A percentile compares a stretch with the other conserved stretches of the same genome.
phyloP scores from a whole-genome alignment of 31 red algal genomes.

The Odonthalia washingtoniensis region DNA sequence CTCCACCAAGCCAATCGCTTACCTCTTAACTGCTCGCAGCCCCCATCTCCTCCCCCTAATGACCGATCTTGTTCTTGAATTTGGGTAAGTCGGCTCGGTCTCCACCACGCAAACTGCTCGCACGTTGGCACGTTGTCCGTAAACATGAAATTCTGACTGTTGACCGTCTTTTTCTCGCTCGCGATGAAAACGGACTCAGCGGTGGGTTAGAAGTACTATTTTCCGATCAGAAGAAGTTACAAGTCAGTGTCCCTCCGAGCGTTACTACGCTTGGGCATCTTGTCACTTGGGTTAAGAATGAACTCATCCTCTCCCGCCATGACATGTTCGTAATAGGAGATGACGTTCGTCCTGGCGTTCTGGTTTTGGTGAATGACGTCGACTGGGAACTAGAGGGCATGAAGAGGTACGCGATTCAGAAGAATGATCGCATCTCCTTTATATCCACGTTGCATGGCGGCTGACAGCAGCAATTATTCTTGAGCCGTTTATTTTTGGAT shows the following conservation, averaged over 20 bases:
- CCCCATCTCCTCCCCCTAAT: too few species aligned
- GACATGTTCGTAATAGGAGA: slow-evolving; percentile 83
- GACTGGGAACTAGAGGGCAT: slow-evolving; percentile 97
- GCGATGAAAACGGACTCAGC: too few species aligned
- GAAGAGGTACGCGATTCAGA: slow-evolving; percentile 46
- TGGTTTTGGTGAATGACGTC: slow-evolving; percentile 95
- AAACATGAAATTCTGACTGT: too few species aligned
- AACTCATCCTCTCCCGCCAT: slow-evolving; percentile 76
- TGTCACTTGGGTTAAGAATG: slow-evolving; percentile 68
- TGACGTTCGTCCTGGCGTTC: slow-evolving; percentile 84
- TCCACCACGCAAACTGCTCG: too few species aligned
- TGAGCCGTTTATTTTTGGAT: too few species aligned
- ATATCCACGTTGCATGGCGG: slow-evolving; percentile 99
- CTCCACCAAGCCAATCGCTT: too few species aligned
- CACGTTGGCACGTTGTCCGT: too few species aligned
- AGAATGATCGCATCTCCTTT: slow-evolving; percentile 84
- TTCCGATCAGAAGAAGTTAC: slow-evolving; percentile 63
- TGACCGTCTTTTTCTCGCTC: too few species aligned
- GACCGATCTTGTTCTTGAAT: too few species aligned
- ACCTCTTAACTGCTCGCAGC: too few species aligned
- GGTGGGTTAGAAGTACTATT: slow-evolving; percentile 92
- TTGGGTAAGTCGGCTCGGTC: too few species aligned
- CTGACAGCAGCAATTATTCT: too few species aligned
- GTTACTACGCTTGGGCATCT: slow-evolving; percentile 66
- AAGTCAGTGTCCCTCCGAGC: slow-evolving; percentile 47